A percentile compares a stretch with the other conserved stretches of the same genome.
These are phyloP conservation scores for Hirsutella minnesotensis DNA, from an alignment of 2,329 filamentous ascomycete genomes.

Conservation along the genomic window DNA sequence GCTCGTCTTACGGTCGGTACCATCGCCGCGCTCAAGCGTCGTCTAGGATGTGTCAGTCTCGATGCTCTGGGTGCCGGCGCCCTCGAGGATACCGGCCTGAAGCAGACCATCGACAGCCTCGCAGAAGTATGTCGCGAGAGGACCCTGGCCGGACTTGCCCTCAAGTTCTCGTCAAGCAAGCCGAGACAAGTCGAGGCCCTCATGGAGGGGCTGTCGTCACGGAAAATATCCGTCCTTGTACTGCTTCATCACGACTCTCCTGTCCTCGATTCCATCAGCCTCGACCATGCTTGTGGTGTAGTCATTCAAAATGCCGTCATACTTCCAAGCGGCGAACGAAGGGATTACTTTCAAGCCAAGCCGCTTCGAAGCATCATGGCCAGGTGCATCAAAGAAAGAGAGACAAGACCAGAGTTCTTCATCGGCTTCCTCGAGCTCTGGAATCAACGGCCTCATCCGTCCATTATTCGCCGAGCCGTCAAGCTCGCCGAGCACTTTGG, in stretches of 20 bases:
- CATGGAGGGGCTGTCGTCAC: constrained; percentile 2
- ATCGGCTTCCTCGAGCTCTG: constrained; percentile 24
- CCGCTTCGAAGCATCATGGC: constrained; percentile 19
- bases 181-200: constrained; percentile 2
- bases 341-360: constrained; percentile 30
- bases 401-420: constrained; percentile 21
- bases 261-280: constrained; percentile 12
- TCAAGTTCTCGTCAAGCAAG: constrained; percentile 1
- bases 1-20: not conserved
- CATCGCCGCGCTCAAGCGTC: not conserved
- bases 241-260: constrained; percentile 11
- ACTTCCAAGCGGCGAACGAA: constrained; percentile 23
- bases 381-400: constrained; percentile 16
- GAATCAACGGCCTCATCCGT: constrained; percentile 18
- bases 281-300: constrained; percentile 22
- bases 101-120: not conserved
- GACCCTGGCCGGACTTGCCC: constrained; percentile 1
- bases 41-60: constrained; percentile 1
- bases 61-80: not conserved
- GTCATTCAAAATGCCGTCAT: constrained; percentile 30
- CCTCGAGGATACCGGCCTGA: not conserved
- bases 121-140: not conserved
- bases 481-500: constrained; percentile 25
- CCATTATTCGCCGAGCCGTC: constrained; percentile 20
- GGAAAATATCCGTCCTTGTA: constrained; percentile 9